Evolutionary conservation across 2,329 filamentous ascomycete genomes (phyloP).

Genomic region (Coniochaeta pulveracea): DNA sequence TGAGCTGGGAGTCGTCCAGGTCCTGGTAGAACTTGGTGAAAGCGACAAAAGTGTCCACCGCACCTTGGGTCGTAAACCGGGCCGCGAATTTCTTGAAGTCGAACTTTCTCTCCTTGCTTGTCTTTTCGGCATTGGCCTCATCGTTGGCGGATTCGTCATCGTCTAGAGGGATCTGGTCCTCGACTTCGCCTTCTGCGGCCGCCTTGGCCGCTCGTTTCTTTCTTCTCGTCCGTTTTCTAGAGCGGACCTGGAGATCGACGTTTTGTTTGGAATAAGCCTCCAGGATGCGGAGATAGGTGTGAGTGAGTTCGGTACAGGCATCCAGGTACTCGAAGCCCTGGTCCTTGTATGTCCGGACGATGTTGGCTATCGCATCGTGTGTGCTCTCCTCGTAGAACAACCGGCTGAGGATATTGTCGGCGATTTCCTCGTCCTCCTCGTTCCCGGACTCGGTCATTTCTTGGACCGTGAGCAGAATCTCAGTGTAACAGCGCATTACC

Average conservation of each 20-base stretch:
- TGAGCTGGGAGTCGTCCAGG: constrained; percentile 67
- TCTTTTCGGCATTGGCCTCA: constrained; percentile 55
- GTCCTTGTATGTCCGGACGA: constrained; percentile 79
- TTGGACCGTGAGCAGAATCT: constrained; percentile 84
- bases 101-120: constrained; percentile 78
- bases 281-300: constrained; percentile 84
- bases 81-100: constrained; percentile 77
- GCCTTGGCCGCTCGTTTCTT: constrained; percentile 56
- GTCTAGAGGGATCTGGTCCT: constrained; percentile 42
- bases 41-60: constrained; percentile 77
- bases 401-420: constrained; percentile 89
- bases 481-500: constrained; percentile 87
- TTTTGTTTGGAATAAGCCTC: constrained; percentile 95
- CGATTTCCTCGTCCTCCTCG: constrained; percentile 95
- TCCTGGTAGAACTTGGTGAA: constrained; percentile 76
- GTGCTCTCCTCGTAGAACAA: constrained; percentile 98
- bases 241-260: constrained; percentile 83
- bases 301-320: constrained; percentile 77
- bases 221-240: constrained; percentile 58
- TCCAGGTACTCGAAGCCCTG: constrained; percentile 92
- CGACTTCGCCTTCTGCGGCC: constrained; percentile 23
- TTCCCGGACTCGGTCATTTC: constrained; percentile 77
- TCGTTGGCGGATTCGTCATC: constrained; percentile 65
- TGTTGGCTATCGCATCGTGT: constrained; percentile 73
- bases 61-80: constrained; percentile 73